Evolutionary conservation across 2,329 filamentous ascomycete species (phyloP).

Genomic region (Ophiostoma sp.): DNA sequence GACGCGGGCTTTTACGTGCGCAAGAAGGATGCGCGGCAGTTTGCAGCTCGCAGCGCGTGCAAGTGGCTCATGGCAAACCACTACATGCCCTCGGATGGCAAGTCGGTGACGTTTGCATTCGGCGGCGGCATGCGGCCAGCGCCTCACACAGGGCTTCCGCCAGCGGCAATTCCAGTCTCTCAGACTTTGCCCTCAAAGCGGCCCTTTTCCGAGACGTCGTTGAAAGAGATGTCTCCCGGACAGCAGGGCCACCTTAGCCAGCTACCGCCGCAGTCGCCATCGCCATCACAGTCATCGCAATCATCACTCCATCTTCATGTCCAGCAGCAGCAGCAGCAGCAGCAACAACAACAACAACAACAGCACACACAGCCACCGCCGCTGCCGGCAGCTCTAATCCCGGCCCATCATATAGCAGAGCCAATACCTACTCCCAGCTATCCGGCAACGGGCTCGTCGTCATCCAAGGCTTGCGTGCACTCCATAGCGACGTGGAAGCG

Average conservation of each 20-base stretch:
- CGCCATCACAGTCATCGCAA: neutral
- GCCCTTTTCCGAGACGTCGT: neutral
- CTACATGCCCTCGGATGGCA: constrained; percentile 31
- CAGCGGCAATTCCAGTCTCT: neutral
- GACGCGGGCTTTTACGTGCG: constrained; percentile 35
- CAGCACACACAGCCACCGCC: neutral
- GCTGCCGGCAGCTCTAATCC: neutral
- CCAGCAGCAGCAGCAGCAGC: neutral
- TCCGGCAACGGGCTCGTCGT: neutral
- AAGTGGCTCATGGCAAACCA: constrained; percentile 37
- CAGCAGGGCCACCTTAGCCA: neutral
- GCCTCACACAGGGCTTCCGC: neutral
- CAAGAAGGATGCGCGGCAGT: constrained; percentile 53
- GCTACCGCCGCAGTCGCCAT: neutral
- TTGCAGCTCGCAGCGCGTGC: constrained; percentile 46
- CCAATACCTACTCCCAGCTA: neutral
- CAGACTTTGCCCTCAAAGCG: neutral
- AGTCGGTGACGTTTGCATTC: constrained; percentile 24
- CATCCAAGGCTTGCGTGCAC: neutral
- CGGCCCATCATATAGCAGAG: neutral
- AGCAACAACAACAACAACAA: neutral
- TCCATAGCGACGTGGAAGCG: constrained; percentile 22
- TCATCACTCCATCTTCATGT: neutral
- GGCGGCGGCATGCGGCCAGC: neutral
- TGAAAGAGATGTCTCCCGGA: neutral